Base-by-base conservation (phyloP, 441 rosid species). In the Gossypium davidsonii region DNA sequence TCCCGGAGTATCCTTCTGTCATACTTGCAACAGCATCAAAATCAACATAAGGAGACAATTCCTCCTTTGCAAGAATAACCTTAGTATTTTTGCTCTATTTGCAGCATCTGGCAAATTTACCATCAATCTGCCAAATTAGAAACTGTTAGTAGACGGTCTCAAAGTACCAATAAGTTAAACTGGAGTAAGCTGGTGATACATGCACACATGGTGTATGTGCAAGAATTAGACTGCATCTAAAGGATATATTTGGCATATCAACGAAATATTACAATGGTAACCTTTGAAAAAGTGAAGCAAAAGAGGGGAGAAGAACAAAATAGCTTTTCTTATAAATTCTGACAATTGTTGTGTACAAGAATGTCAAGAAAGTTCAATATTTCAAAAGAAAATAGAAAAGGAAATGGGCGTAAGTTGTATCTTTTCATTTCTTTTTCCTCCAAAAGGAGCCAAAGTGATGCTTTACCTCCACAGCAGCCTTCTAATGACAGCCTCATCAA, bases 401-500 rank as follows among this genome's bases (percentile, higher is more conserved):
- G 12, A 66, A 20, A 48, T 14, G 21, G 56, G 57, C 14, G 15
- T 6, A 21, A 3, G 15, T 67, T 7, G 8, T 18, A 46, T 52
- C 6, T 53, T 69, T 55, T 8, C 21, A 14, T 51, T 51, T 31
- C 28, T 12, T 34, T 56, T 53, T 21, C 15, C 23, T 8, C 49
- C 28, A 17, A 34, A 71, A 71, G 37, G 17, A 53, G 23, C 28
- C 4, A 11, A 59, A 51, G 53, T 51, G 58, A 72, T 37, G 48
- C 34, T 39, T 52, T 79, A 91, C 98, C 98, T 87, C 7, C 94
- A 86, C 0, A 94, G 92, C 23, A 93, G 81, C 83, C 98, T 84
- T 79, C 98, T 88, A 62, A 91, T 91, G 69, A 90, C 97, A 52
- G 96, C 97, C 83, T 94, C 97, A 74, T 94, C 98, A 73, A 94